Evolutionary conservation across 1,284 basidiomycete genomes (phyloP), one percentile per base, ranked within the genome.

Genomic region (Coriolopsis trogii): DNA sequence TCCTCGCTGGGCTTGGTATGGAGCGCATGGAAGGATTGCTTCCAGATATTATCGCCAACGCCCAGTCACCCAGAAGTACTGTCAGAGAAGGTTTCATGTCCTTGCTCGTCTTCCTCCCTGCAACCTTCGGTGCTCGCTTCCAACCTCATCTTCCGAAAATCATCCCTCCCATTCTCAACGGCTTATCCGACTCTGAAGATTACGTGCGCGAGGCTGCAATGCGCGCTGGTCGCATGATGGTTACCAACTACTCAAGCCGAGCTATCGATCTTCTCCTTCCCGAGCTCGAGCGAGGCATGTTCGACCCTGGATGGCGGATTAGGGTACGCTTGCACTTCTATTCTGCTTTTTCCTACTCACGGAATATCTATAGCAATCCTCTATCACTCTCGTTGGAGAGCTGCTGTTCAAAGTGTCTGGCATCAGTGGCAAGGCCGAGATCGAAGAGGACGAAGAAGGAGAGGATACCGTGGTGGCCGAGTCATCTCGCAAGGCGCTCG

Each of bases 81-180:
- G 93, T 99, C 33, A 85, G 95, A 45, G 97, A 99, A 78, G 97
- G 97, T 21, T 98, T 98, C 77, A 98, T 99, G 84, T 98, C 95
- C 2, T 76, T 99, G 21, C 84, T 99, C 42, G 95, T 99, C 28
- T 99, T 91, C 74, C 76, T 99, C 9, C 97, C 97, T 1, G 89
- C 95, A 2, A 99, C 96, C 0, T 99, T 99, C 63, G 97, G 97
- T 20, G 84, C 85, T 50, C 89, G 96, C 42, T 99, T 99, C 82
- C 87, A 95, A 55, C 96, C 95, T 4, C 95, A 99, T 70, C 77
- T 99, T 15, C 91, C 93, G 6, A 92, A 95, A 68, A 97, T 99
- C 66, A 93, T 99, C 45, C 78, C 89, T 8, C 97, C 96, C 0
- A 97, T 99, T 63, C 79, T 99, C 41, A 86, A 85, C 51, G 97